phyloP scores from a whole-genome alignment of 2,329 filamentous ascomycete genomes.

The Fonsecaea monophora region DNA sequence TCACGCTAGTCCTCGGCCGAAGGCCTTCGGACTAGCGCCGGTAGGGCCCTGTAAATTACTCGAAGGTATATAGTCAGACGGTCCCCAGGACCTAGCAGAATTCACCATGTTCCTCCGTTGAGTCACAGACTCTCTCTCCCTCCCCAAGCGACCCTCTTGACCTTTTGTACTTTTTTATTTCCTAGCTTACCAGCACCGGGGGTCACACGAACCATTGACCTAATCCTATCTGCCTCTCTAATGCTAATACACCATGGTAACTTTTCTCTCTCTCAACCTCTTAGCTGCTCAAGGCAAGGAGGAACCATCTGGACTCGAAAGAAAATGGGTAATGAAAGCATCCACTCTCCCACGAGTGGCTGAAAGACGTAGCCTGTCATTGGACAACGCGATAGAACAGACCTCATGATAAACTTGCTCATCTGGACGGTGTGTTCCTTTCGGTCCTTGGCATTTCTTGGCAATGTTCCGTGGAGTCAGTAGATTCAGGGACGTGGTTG shows the following conservation, averaged over 20 bases:
- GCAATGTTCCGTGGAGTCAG: background rate
- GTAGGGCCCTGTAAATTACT: too few species aligned
- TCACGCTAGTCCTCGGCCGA: too few species aligned
- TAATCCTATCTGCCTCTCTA: too few species aligned
- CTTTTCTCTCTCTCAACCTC: too few species aligned
- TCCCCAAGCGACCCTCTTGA: background rate
- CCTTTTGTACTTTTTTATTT: background rate
- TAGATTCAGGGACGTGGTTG: background rate
- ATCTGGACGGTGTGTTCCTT: conserved; percentile 8
- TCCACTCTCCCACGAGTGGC: background rate
- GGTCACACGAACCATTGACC: too few species aligned
- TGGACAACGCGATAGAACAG: background rate
- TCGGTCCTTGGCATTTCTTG: conserved; percentile 13
- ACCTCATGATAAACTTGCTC: conserved; percentile 16
- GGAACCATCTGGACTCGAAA: background rate
- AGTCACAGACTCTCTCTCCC: background rate
- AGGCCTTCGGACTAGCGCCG: too few species aligned
- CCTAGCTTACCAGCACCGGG: background rate
- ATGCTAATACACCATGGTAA: too few species aligned
- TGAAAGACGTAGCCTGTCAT: background rate
- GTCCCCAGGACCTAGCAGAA: too few species aligned
- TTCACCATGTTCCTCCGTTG: too few species aligned
- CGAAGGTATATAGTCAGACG: too few species aligned
- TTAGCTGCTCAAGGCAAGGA: too few species aligned
- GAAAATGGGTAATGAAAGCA: background rate